These are phyloP conservation scores for Petunia axillaris DNA, from an alignment of 257 asterid genomes.

Conservation along the genomic window DNA sequence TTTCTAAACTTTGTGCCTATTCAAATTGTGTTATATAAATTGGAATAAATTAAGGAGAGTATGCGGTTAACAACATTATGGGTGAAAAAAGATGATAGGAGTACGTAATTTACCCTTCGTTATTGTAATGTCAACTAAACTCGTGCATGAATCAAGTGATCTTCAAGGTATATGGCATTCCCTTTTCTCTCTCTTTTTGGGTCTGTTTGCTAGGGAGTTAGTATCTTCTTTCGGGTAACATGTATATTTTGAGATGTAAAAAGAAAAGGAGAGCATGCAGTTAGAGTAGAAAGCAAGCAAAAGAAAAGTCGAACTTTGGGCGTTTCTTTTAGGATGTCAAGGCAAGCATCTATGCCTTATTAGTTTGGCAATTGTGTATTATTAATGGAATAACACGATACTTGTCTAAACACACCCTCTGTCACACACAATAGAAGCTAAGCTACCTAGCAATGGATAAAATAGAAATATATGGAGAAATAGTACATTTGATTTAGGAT, in stretches of 20 bases:
- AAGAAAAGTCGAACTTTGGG: slow-evolving; percentile 32
- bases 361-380: not conserved
- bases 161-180: not conserved
- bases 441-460: slow-evolving; percentile 22
- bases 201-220: not conserved
- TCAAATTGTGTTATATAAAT: no score
- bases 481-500: not conserved
- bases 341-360: slow-evolving; percentile 77
- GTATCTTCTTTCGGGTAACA: slow-evolving; percentile 1
- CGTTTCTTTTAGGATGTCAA: slow-evolving; percentile 49
- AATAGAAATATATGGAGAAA: slow-evolving; percentile 26
- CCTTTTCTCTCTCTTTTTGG: not conserved
- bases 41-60: no score
- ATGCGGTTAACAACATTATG: no score
- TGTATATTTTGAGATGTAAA: not conserved
- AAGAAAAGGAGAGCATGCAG: slow-evolving; percentile 15
- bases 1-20: no score
- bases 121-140: not conserved
- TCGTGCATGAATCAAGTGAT: not conserved
- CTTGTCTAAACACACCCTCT: slow-evolving; percentile 26
- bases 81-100: not conserved
- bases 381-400: slow-evolving; percentile 17
- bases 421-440: not conserved
- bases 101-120: not conserved
- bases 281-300: slow-evolving; percentile 95